These are phyloP conservation scores for Xylariaceae sp. DNA, from an alignment of 2,329 filamentous ascomycete species.

Conservation along the genomic window DNA sequence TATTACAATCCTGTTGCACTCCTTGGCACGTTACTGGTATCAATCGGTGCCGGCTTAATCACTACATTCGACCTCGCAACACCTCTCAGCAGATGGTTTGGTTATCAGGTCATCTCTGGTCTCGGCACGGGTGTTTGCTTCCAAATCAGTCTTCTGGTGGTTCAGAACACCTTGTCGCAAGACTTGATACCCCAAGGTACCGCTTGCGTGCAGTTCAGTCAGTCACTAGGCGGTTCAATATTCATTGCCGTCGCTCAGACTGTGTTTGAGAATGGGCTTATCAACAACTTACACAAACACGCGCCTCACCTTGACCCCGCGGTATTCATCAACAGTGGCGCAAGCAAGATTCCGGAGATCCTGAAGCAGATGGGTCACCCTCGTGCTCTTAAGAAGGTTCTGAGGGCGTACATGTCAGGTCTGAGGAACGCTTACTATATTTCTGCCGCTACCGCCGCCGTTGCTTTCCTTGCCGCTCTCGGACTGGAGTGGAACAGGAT, in stretches of 20 bases:
- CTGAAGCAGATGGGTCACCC: constrained; percentile 38
- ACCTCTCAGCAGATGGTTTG: constrained; percentile 48
- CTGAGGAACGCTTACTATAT: constrained; percentile 50
- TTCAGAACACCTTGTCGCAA: constrained; percentile 47
- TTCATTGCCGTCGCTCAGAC: constrained; percentile 61
- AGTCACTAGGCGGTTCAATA: constrained; percentile 60
- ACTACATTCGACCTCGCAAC: constrained; percentile 47
- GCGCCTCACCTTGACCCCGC: constrained; percentile 43
- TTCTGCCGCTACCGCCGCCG: constrained; percentile 42
- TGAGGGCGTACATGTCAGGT: constrained; percentile 46
- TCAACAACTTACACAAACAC: constrained; percentile 43
- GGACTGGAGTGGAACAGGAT: constrained; percentile 51
- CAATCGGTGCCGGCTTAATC: constrained; percentile 50
- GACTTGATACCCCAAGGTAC: constrained; percentile 47
- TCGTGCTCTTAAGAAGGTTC: constrained; percentile 40
- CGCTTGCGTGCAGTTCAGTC: constrained; percentile 55
- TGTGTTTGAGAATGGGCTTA: constrained; percentile 60
- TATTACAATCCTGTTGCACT: constrained; percentile 43
- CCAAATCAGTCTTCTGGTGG: constrained; percentile 44
- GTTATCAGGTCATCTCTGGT: constrained; percentile 52
- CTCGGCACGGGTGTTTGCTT: constrained; percentile 48
- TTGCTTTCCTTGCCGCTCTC: constrained; percentile 40
- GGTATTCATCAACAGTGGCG: constrained; percentile 49
- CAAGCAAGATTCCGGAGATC: constrained; percentile 44
- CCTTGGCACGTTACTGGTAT: constrained; percentile 33